Conservation (phyloP, 306 rosid genomes). For the Dryas drummondii region DNA sequence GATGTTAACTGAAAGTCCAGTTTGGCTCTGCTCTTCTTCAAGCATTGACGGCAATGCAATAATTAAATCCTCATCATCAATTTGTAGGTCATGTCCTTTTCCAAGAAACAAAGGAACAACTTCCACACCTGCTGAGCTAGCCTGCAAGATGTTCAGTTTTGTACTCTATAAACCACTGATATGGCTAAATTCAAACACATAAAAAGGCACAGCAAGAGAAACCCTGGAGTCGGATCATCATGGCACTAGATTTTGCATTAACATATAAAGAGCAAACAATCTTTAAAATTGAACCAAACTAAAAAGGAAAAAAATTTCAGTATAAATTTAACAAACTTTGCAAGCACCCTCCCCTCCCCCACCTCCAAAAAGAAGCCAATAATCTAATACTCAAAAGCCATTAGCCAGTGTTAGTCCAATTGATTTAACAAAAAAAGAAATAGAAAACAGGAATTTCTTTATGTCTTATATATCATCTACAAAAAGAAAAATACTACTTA, state of each 20-base stretch:
- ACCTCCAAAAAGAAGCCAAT: neutral
- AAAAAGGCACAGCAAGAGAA: neutral
- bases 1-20: slow-evolving; percentile 46
- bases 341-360: no score
- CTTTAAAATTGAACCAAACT: neutral
- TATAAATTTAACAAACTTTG: neutral
- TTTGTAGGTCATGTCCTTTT: slow-evolving; percentile 42
- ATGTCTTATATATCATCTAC: neutral
- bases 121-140: slow-evolving; percentile 59
- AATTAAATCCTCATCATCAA: slow-evolving; percentile 51
- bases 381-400: neutral
- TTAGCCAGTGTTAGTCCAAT: neutral
- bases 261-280: neutral
- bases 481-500: neutral
- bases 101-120: slow-evolving; percentile 67
- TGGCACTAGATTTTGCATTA: neutral
- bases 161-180: neutral
- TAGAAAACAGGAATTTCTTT: neutral
- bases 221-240: neutral
- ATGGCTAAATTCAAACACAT: neutral
- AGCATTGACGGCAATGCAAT: slow-evolving; percentile 36
- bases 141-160: slow-evolving; percentile 47
- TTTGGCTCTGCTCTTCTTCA: slow-evolving; percentile 44
- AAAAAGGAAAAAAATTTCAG: neutral
- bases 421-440: neutral